These are phyloP conservation scores for Ganoderma meredithae DNA, from an alignment of 1,284 basidiomycete genomes.

Conservation along the genomic window DNA sequence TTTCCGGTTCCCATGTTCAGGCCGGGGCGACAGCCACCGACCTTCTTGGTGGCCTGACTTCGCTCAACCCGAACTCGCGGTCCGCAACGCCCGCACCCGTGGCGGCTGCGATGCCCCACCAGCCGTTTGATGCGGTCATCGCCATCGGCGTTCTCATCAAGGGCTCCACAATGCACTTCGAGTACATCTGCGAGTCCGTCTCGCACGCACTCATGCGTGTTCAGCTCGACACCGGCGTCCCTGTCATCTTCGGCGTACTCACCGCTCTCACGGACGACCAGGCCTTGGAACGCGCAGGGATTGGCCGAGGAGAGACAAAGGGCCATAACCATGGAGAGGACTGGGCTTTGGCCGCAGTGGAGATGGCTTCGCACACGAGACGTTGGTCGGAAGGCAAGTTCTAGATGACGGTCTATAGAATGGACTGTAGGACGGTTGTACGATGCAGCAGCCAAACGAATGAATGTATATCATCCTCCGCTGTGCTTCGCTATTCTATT, in stretches of 20 bases:
- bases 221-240: conserved; percentile 92
- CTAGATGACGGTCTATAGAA: conserved; percentile 28
- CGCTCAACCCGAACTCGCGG: conserved; percentile 54
- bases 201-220: conserved; percentile 94
- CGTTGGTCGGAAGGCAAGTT: conserved; percentile 85
- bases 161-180: conserved; percentile 96
- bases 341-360: conserved; percentile 95
- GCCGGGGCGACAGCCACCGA: conserved; percentile 76
- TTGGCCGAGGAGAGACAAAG: conserved; percentile 69
- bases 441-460: conserved; percentile 23
- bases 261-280: conserved; percentile 95
- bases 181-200: conserved; percentile 96
- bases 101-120: conserved; percentile 54
- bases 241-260: conserved; percentile 96
- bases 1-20: conserved; percentile 86
- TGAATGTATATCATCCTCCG: conserved; percentile 18
- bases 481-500: background rate
- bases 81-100: conserved; percentile 56
- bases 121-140: conserved; percentile 93
- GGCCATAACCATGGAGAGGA: conserved; percentile 97
- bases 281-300: conserved; percentile 90
- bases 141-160: conserved; percentile 98
- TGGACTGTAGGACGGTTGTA: conserved; percentile 28
- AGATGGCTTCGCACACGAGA: conserved; percentile 81
- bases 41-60: conserved; percentile 77